phyloP scores from a whole-genome alignment of 2,329 filamentous ascomycete species.

The Nothopassalora personata region DNA sequence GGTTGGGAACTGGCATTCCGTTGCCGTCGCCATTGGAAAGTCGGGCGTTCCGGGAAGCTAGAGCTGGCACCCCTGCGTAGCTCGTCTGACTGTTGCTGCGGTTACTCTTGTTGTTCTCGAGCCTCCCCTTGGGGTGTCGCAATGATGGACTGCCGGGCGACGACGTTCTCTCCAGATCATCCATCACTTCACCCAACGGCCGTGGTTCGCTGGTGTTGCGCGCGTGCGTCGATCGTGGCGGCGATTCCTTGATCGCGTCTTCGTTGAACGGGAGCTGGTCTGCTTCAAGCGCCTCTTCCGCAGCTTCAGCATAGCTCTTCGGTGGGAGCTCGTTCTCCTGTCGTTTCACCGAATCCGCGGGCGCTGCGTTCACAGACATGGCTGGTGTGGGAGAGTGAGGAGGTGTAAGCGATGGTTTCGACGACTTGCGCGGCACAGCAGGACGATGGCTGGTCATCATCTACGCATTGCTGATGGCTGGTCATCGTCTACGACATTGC shows the following conservation, averaged over 20 bases:
- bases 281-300: constrained; percentile 24
- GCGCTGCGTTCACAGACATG: constrained; percentile 41
- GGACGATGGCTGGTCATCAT: background rate
- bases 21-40: constrained; percentile 19
- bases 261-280: constrained; percentile 18
- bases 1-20: constrained; percentile 12
- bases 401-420: background rate
- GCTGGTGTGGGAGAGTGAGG: constrained; percentile 1
- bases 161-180: constrained; percentile 26
- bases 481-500: background rate
- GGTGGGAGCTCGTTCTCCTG: constrained; percentile 35
- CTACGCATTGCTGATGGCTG: background rate
- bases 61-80: constrained; percentile 22
- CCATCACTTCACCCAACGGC: constrained; percentile 32
- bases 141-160: constrained; percentile 29
- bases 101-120: constrained; percentile 22
- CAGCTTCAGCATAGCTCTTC: constrained; percentile 43
- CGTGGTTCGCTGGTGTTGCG: constrained; percentile 30
- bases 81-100: constrained; percentile 5
- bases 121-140: constrained; percentile 25
- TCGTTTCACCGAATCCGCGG: constrained; percentile 37
- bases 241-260: constrained; percentile 33
- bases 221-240: constrained; percentile 22
- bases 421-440: background rate
- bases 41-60: constrained; percentile 11